Conservation (phyloP, 2,329 filamentous ascomycete genomes). For the Sclerotinia subarctica region DNA sequence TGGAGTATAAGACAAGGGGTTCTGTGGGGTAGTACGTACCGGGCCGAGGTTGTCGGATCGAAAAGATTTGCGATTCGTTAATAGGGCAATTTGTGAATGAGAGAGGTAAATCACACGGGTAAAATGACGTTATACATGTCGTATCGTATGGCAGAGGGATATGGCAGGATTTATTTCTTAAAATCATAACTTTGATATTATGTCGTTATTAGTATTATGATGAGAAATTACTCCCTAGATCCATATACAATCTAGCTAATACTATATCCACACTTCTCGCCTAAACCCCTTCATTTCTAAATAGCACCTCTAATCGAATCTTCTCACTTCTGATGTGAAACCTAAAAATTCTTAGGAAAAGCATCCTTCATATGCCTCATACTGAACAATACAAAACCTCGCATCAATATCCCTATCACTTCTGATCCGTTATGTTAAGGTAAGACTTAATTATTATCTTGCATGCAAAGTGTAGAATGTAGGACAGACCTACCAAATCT, state of each 20-base stretch:
- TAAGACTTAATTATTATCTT: neutral
- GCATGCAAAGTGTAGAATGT: neutral
- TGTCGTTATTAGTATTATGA: neutral
- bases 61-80: neutral
- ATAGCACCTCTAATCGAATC: no score
- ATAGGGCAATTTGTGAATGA: neutral
- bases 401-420: neutral
- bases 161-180: neutral
- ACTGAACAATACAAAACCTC: neutral
- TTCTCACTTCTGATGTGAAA: neutral
- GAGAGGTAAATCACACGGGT: neutral
- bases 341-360: neutral
- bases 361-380: neutral
- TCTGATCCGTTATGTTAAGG: neutral
- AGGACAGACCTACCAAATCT: neutral
- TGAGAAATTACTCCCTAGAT: neutral
- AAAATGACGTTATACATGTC: no score
- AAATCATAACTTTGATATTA: neutral
- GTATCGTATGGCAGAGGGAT: neutral
- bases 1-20: constrained; percentile 1
- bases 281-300: neutral
- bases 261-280: neutral
- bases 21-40: neutral
- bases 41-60: constrained; percentile 13
- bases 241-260: neutral